Evolutionary conservation across 345 rosid genomes (phyloP).

Genomic region (Eucalyptus fibrosa): DNA sequence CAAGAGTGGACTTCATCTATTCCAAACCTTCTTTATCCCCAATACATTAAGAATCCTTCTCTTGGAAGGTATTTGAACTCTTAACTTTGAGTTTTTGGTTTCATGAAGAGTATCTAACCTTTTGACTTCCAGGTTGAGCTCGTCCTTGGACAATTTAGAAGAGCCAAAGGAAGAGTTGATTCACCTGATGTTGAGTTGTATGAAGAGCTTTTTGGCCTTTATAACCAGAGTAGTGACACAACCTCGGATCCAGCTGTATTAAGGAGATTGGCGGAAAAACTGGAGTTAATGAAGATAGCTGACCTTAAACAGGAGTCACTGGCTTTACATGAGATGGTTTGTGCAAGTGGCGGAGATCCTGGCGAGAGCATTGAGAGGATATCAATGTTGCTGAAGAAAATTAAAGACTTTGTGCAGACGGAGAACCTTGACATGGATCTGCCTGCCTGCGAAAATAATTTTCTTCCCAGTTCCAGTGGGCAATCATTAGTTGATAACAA

Average conservation of each 20-base stretch:
- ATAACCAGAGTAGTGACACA: constrained; percentile 33
- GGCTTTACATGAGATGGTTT: constrained; percentile 85
- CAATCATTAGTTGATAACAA: constrained; percentile 44
- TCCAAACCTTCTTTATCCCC: neutral
- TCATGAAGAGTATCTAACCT: neutral
- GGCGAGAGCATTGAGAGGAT: constrained; percentile 76
- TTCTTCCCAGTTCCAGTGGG: constrained; percentile 32
- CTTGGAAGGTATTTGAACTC: neutral
- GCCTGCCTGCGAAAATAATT: constrained; percentile 18
- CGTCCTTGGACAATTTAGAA: constrained; percentile 71
- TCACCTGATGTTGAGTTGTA: constrained; percentile 43
- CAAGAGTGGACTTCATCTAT: neutral
- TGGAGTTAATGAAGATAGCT: constrained; percentile 58
- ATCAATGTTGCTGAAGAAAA: constrained; percentile 64
- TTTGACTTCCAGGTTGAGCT: constrained; percentile 60
- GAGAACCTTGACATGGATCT: constrained; percentile 48
- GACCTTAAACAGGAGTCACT: constrained; percentile 86
- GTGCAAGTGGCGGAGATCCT: constrained; percentile 55
- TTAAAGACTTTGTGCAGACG: constrained; percentile 83
- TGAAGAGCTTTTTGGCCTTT: constrained; percentile 52
- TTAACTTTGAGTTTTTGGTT: neutral
- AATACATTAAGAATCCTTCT: neutral
- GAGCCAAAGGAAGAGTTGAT: constrained; percentile 84
- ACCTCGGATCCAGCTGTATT: constrained; percentile 37
- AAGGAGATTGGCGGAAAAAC: constrained; percentile 52